A percentile compares a stretch with the other conserved stretches of the same genome.
These are phyloP conservation scores for Chrysoporthe deuterocubensis DNA, from an alignment of 2,329 filamentous ascomycete species.

Conservation along the genomic window DNA sequence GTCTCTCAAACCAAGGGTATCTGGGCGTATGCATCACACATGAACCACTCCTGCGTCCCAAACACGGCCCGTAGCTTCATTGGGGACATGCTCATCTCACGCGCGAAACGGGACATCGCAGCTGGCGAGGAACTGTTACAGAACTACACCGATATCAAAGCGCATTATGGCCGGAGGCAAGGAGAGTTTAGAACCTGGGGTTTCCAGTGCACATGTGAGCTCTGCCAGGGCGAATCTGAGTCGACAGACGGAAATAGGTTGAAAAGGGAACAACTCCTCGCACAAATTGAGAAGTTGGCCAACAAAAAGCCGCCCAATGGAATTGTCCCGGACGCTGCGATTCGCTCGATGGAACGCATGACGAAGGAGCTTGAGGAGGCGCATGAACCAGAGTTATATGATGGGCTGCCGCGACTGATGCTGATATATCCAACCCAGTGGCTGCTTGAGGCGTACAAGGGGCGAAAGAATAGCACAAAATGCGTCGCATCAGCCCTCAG, in stretches of 20 bases:
- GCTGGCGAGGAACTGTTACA: conserved; percentile 42
- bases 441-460: conserved; percentile 39
- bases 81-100: conserved; percentile 37
- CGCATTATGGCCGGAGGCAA: neutral
- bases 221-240: neutral
- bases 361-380: conserved; percentile 37
- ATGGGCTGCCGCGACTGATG: conserved; percentile 37
- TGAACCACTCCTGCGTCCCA: conserved; percentile 39
- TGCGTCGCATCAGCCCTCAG: neutral
- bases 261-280: neutral
- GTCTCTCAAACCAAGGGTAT: neutral
- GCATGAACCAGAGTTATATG: conserved; percentile 40
- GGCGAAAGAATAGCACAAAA: conserved; percentile 34
- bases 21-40: conserved; percentile 30
- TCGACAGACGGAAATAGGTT: neutral
- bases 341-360: conserved; percentile 40
- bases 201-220: conserved; percentile 1
- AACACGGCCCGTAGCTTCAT: conserved; percentile 38
- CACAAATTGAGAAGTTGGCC: neutral
- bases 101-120: conserved; percentile 43
- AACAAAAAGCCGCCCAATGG: neutral
- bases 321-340: conserved; percentile 15
- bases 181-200: neutral
- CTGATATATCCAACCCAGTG: conserved; percentile 44
- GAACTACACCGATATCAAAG: neutral